Evolutionary conservation across 73 alveolate species (phyloP), one percentile per base, ranked within the genome.

Genomic region (Paramecium sonneborni): DNA sequence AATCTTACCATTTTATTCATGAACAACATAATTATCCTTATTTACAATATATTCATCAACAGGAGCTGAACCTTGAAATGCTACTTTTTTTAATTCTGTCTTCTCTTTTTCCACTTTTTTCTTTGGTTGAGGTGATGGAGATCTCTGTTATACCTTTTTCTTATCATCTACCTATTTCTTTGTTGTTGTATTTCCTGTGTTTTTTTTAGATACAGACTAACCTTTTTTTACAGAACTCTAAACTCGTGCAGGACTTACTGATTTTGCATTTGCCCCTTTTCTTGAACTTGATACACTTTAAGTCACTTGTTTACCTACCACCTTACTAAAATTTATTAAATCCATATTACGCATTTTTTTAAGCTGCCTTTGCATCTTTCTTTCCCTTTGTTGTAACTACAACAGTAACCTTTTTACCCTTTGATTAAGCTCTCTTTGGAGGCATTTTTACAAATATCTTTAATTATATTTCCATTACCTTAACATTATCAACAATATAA

Each of bases 31-130:
- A 67, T 38, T 56, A 32, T 86, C 87, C 56, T n/a, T 62, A 7
- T 34, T 21, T 0, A 32, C 38, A 34, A 74, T 28, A 18, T n/a
- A 26, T 37, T 86, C 88, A 39, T 86, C 93, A 67, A 86, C 93
- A 14, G 93, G 93, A 37, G 93, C 93, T 7, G 93, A 57, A 5
- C 93, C 93, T 4, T 18, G 1, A 10, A 84, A 46, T n/a, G 30
- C 79, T 8, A 46, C 23, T 48, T 1, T 84, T 9, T 57, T 38
- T 21, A 86, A 38, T 20, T 32, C 85, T 15, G 68, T 37, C 20
- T 74, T 39, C 38, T 74, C 87, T 10, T 8, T 20, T 74, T 74
- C 0, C 10, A 74, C 87, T 21, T 74, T 74, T 39, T 74, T 74
- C 0, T 15, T 10, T 74, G 87, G 87, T 0, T 62, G 37, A 34